Evolutionary conservation across 306 rosid species (phyloP), one percentile per base, ranked within the genome.

Genomic region (Pterocarpus macrocarpus): DNA sequence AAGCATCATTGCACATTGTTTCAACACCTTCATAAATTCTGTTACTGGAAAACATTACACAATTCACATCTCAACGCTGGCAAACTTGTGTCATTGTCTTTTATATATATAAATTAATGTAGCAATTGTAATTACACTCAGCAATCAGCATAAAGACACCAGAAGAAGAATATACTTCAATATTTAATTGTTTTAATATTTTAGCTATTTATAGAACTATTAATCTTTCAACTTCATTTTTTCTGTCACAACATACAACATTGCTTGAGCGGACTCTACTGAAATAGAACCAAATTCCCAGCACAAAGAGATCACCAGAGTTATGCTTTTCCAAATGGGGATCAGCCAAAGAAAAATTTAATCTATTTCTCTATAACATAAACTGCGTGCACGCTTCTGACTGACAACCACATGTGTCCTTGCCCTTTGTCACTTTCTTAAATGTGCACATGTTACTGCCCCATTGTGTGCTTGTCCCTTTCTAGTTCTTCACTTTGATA

Each of bases 381-480:
- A 57, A 58, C 78, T 83, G 44, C 61, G 69, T 74, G 82, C 86
- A 78, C 73, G 76, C 82, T 64, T 74, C 15, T 81, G 88, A 86
- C 82, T 86, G 93, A 85, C 88, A 81, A 86, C 63, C 91, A 82
- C 89, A 87, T 84, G 77, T 81, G 89, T 79, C 55, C 69, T 56
- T 92, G 91, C 88, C 86, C 86, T 72, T 82, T n/a, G 73, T 81
- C 83, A 65, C 83, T 81, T 86, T 86, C 73, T 49, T 70, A 66
- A 44, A 76, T 58, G 62, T 69, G 81, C 92, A 89, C 89, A 87
- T 89, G 90, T 90, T 90, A 65, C 39, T 87, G 88, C 90, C 92
- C 82, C 89, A 79, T 78, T 69, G 82, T 80, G 81, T 85, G 83
- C 64, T 70, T 85, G 90, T 88, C 92, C 80, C 89, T 79, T 77